These are phyloP conservation scores for Physcomitrium patens DNA, from an alignment of 225 moss, liverwort and hornwort species.

Conservation along the genomic window DNA sequence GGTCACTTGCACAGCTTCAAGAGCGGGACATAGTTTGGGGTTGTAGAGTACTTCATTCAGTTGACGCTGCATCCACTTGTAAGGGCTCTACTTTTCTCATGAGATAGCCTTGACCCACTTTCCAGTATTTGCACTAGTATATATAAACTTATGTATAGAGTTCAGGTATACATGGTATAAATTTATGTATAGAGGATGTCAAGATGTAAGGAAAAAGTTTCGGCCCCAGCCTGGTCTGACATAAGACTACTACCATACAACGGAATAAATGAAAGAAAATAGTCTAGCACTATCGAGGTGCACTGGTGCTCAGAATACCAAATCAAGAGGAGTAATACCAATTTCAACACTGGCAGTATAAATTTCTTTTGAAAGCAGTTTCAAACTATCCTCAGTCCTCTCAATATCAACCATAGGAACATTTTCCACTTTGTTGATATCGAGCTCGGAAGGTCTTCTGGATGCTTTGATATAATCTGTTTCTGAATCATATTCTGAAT, in stretches of 20 bases:
- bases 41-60: neutral
- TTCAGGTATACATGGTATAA: too few relatives aligned
- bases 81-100: constrained; percentile 10
- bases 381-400: constrained; percentile 24
- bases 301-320: constrained; percentile 10
- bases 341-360: constrained; percentile 56
- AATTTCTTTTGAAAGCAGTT: constrained; percentile 45
- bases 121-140: constrained; percentile 25
- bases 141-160: too few relatives aligned
- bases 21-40: constrained; percentile 20
- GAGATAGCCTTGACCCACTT: neutral
- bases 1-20: constrained; percentile 27
- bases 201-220: neutral
- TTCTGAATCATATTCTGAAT: constrained; percentile 83
- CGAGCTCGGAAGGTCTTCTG: constrained; percentile 73
- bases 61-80: neutral
- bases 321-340: constrained; percentile 34
- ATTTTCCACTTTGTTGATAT: constrained; percentile 71
- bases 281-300: neutral
- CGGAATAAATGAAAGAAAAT: neutral
- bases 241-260: neutral
- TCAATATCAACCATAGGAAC: constrained; percentile 42
- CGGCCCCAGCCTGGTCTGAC: neutral
- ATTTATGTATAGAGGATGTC: constrained; percentile 27
- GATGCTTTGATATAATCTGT: constrained; percentile 86